phyloP scores from a whole-genome alignment of 306 rosid species.

The Rubus parviflorus region DNA sequence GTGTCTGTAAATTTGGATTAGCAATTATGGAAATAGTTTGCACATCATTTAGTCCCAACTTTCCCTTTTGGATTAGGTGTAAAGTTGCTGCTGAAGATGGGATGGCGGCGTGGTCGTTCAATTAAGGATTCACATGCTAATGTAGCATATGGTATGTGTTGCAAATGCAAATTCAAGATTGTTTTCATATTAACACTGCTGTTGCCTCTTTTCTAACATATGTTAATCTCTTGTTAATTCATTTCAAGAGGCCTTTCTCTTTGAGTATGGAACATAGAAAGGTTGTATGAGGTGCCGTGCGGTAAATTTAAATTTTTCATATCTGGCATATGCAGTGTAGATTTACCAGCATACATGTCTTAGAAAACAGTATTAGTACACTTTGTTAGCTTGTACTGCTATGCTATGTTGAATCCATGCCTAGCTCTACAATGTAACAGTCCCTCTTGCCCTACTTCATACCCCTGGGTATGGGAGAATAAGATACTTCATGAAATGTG shows the following conservation, averaged over 20 bases:
- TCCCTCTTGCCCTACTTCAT: not conserved
- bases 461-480: not conserved
- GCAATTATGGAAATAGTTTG: conserved; percentile 13
- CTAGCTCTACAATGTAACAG: not conserved
- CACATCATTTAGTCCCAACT: conserved; percentile 20
- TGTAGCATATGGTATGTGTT: conserved; percentile 61
- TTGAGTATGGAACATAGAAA: too few relatives aligned
- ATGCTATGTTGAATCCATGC: not conserved
- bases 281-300: not conserved
- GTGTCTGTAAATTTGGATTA: conserved; percentile 28
- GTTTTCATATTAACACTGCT: not conserved
- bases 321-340: not conserved
- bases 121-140: conserved; percentile 77
- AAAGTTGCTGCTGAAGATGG: conserved; percentile 90
- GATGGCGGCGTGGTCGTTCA: conserved; percentile 96
- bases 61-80: conserved; percentile 55
- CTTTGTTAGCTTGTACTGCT: not conserved
- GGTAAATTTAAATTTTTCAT: not conserved
- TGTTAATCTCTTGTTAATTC: not conserved
- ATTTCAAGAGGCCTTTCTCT: not conserved
- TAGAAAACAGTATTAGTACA: not conserved
- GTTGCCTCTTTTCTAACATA: not conserved
- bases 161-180: not conserved
- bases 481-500: not conserved
- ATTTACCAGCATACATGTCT: not conserved